Percentiles rank a stretch among this genome's conserved stretches.
phyloP scores from a whole-genome alignment of 75 land plant genomes.

The Chamaecyparis obtusa region DNA sequence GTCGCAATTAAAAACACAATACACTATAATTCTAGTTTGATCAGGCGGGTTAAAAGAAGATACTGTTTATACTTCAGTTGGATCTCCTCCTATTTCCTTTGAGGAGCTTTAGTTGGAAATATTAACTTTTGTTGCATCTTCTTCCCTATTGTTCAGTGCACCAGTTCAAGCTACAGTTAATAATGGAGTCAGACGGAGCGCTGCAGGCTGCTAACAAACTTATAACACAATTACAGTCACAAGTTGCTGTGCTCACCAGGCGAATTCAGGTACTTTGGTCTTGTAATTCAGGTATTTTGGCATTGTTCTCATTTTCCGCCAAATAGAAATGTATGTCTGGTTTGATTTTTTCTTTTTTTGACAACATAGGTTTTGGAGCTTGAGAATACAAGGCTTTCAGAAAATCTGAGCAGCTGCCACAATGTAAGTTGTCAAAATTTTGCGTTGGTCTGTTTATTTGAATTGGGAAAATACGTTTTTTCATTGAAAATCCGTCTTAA shows the following conservation, averaged over 20 bases:
- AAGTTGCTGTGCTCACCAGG: background rate
- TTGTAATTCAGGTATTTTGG: background rate
- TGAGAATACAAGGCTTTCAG: slow-evolving; percentile 1
- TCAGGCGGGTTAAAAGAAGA: too few relatives aligned
- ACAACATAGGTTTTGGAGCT: background rate
- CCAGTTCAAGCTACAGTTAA: background rate
- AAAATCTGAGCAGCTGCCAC: background rate
- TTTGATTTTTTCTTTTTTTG: background rate
- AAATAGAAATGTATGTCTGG: background rate
- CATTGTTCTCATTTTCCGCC: background rate
- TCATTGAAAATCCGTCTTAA: background rate
- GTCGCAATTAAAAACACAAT: too few relatives aligned
- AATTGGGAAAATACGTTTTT: background rate
- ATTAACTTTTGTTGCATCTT: too few relatives aligned
- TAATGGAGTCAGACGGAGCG: background rate
- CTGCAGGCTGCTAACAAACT: background rate
- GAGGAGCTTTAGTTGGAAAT: too few relatives aligned
- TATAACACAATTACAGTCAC: background rate
- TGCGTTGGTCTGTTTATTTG: background rate
- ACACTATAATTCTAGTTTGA: too few relatives aligned
- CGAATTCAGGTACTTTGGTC: background rate
- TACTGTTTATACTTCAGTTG: too few relatives aligned
- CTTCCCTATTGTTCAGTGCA: background rate
- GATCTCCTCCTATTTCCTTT: too few relatives aligned
- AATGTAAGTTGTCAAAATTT: background rate